Percentiles rank a stretch among this genome's conserved stretches.
Evolutionary conservation across 768 basidiomycete genomes (phyloP).

Genomic region (Hygrocybe punicea): DNA sequence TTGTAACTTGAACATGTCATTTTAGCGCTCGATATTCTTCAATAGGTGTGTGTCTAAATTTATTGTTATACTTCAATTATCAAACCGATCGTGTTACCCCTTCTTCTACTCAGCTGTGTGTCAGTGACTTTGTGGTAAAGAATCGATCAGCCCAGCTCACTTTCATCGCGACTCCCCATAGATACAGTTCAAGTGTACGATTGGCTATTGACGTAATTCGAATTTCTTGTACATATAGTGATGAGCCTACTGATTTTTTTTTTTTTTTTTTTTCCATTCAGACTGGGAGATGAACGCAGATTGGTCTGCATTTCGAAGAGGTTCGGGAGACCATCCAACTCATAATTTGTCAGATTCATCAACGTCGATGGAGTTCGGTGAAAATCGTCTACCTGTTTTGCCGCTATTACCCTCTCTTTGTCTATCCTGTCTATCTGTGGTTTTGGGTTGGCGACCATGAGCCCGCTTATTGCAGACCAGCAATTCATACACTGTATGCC

Average conservation of each 20-base stretch:
- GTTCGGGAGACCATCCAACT: not conserved
- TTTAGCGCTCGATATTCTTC: slow-evolving; percentile 2
- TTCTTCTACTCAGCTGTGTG: not conserved
- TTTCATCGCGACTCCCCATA: not conserved
- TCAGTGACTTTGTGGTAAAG: not conserved
- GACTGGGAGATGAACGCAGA: slow-evolving; percentile 21
- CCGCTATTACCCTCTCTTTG: slow-evolving; percentile 26
- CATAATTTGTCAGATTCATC: slow-evolving; percentile 18
- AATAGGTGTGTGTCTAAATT: not conserved
- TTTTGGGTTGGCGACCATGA: slow-evolving; percentile 21
- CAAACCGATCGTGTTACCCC: not conserved
- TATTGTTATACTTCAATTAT: not conserved
- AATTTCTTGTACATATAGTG: not conserved
- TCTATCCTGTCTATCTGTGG: slow-evolving; percentile 25
- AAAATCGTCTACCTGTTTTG: slow-evolving; percentile 24
- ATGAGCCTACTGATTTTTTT: too few relatives aligned
- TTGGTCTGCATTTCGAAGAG: slow-evolving; percentile 12
- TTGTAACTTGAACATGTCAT: not conserved
- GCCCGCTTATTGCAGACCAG: slow-evolving; percentile 13
- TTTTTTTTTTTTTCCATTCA: slow-evolving; percentile 6
- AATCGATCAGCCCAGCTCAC: not conserved
- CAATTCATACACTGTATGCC: slow-evolving; percentile 21
- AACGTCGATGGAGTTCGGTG: slow-evolving; percentile 19
- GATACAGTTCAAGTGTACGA: slow-evolving; percentile 25
- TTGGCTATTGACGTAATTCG: slow-evolving; percentile 23